These are phyloP conservation scores for Guadua angustifolia DNA, from an alignment of 176 grass and related monocot species.

Conservation along the genomic window DNA sequence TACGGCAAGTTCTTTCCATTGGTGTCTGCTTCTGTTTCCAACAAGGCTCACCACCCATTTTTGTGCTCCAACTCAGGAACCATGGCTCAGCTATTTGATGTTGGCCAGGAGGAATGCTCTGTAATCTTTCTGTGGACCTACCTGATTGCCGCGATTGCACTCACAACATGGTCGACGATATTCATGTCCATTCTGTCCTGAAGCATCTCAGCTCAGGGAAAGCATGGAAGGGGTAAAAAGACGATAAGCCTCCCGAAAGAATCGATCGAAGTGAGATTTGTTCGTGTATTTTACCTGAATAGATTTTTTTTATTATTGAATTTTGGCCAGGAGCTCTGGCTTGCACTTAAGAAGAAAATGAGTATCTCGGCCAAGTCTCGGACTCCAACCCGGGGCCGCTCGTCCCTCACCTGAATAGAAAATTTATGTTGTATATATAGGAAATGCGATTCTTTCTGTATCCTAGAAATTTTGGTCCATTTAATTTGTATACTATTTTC, in stretches of 20 bases:
- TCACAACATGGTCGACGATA: slow-evolving; percentile 76
- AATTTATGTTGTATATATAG: background rate
- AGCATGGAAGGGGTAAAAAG: background rate
- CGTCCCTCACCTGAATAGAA: too few relatives aligned
- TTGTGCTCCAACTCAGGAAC: slow-evolving; percentile 52
- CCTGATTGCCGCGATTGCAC: slow-evolving; percentile 53
- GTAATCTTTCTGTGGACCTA: slow-evolving; percentile 83
- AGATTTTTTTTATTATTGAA: too few relatives aligned
- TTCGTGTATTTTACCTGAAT: too few relatives aligned
- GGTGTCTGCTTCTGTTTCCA: background rate
- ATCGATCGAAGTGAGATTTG: background rate
- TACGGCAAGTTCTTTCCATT: background rate
- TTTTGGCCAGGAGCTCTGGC: too few relatives aligned
- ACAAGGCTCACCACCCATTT: background rate
- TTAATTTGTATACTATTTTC: too few relatives aligned
- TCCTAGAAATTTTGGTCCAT: background rate
- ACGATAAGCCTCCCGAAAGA: background rate
- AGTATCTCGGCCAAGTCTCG: too few relatives aligned
- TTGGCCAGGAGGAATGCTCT: slow-evolving; percentile 76
- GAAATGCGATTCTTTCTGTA: background rate
- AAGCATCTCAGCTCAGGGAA: background rate
- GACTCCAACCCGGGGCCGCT: too few relatives aligned
- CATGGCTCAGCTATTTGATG: slow-evolving; percentile 77
- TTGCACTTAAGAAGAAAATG: too few relatives aligned
- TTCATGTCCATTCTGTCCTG: slow-evolving; percentile 80